Evolutionary conservation across 352 stramenopile genomes (phyloP).

Genomic region (Phytophthora pluvialis): DNA sequence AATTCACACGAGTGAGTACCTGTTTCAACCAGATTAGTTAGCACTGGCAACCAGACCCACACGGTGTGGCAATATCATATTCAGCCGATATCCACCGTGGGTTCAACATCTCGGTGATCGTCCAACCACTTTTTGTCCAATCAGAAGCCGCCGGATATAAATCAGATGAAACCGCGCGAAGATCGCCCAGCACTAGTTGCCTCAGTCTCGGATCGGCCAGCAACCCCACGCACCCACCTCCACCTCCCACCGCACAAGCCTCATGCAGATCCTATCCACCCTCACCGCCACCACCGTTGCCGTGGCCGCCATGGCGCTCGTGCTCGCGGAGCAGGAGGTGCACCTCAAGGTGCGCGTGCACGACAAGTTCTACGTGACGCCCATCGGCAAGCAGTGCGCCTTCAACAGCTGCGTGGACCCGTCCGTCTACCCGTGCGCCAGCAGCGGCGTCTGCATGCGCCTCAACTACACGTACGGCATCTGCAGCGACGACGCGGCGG

Average conservation of each 20-base stretch:
- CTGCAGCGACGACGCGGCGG: constrained; percentile 38
- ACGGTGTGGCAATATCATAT: no score
- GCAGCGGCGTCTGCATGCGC: constrained; percentile 55
- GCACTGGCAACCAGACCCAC: no score
- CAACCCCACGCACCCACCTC: not conserved
- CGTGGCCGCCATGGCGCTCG: constrained; percentile 21
- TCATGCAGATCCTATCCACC: constrained; percentile 37
- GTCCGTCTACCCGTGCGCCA: constrained; percentile 60
- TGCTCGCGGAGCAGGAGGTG: constrained; percentile 39
- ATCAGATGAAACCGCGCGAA: constrained; percentile 4
- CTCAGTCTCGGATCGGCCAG: constrained; percentile 6
- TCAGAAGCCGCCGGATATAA: not conserved
- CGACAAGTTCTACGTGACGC: constrained; percentile 64
- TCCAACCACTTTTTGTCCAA: not conserved
- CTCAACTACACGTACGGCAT: constrained; percentile 63
- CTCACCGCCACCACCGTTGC: constrained; percentile 16
- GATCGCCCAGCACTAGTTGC: not conserved
- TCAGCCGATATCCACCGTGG: not conserved
- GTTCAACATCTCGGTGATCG: constrained; percentile 1
- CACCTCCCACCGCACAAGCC: not conserved
- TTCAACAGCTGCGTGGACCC: constrained; percentile 66
- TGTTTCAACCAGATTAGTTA: no score
- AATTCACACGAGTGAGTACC: not conserved
- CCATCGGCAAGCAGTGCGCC: constrained; percentile 60
- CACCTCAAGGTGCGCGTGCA: constrained; percentile 47